These are phyloP conservation scores for Glomus cerebriforme DNA, from an alignment of 192 early-diverging fungal species.

Conservation along the genomic window DNA sequence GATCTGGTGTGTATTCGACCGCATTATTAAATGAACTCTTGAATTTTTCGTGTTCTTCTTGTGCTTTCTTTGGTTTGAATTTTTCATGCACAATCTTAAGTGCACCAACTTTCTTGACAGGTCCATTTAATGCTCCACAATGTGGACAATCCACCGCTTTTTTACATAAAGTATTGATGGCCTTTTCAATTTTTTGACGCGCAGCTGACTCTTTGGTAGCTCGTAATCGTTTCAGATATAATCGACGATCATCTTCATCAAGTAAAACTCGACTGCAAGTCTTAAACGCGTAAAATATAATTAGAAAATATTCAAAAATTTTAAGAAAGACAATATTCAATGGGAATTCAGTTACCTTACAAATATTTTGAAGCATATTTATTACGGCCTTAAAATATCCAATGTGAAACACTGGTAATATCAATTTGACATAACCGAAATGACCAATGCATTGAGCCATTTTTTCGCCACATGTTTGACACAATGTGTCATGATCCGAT, in stretches of 20 bases:
- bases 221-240: slow-evolving; percentile 69
- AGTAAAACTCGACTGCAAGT: slow-evolving; percentile 87
- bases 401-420: slow-evolving; percentile 96
- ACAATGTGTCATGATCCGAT: slow-evolving; percentile 78
- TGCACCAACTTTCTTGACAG: slow-evolving; percentile 94
- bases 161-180: slow-evolving; percentile 83
- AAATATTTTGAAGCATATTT: slow-evolving; percentile 92
- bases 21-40: slow-evolving; percentile 77
- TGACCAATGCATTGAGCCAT: slow-evolving; percentile 94
- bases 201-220: slow-evolving; percentile 80
- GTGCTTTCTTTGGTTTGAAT: slow-evolving; percentile 79
- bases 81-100: slow-evolving; percentile 96
- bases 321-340: slow-evolving; percentile 1
- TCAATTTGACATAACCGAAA: slow-evolving; percentile 91
- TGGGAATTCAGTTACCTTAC: slow-evolving; percentile 67
- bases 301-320: not conserved
- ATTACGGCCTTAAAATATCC: slow-evolving; percentile 94
- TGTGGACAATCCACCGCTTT: slow-evolving; percentile 83
- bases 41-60: slow-evolving; percentile 70
- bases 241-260: slow-evolving; percentile 75
- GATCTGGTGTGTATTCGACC: slow-evolving; percentile 67
- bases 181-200: slow-evolving; percentile 77
- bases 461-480: slow-evolving; percentile 88
- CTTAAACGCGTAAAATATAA: slow-evolving; percentile 42
- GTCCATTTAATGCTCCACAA: slow-evolving; percentile 81